phyloP scores from a whole-genome alignment of 371 early-diverging fungal species.

The Conidiobolus incongruus region DNA sequence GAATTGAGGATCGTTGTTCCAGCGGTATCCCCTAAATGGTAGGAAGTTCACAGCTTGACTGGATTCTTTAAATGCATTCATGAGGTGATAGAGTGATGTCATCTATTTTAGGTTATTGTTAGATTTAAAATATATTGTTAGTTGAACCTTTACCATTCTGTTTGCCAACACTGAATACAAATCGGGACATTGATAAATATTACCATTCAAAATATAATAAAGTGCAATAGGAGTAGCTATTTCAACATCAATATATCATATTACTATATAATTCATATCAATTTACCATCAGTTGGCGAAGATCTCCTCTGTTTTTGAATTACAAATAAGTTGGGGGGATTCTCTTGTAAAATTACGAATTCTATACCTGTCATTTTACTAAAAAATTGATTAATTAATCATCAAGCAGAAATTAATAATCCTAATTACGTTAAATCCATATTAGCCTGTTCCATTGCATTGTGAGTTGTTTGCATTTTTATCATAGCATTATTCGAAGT shows the following conservation, averaged over 20 bases:
- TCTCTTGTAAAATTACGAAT: constrained; percentile 52
- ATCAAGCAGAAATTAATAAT: background rate
- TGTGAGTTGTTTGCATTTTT: constrained; percentile 93
- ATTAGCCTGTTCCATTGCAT: constrained; percentile 40
- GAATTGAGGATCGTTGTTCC: constrained; percentile 16
- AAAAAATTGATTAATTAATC: background rate
- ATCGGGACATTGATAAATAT: constrained; percentile 82
- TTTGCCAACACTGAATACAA: constrained; percentile 58
- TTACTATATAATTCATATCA: background rate
- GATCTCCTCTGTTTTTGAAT: constrained; percentile 57
- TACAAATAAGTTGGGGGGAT: constrained; percentile 55
- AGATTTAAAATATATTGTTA: background rate
- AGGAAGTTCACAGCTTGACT: constrained; percentile 38
- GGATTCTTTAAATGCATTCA: constrained; percentile 43
- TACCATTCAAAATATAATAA: constrained; percentile 76
- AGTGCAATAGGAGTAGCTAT: constrained; percentile 37
- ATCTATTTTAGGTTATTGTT: constrained; percentile 13
- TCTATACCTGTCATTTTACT: constrained; percentile 77
- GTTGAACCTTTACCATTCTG: constrained; percentile 35
- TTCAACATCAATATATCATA: background rate
- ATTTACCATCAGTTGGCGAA: constrained; percentile 31
- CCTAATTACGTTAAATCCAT: constrained; percentile 27
- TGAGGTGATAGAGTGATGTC: constrained; percentile 38
- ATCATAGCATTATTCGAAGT: constrained; percentile 87
- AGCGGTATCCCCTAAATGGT: constrained; percentile 50